Evolutionary conservation across 2,329 filamentous ascomycete species (phyloP), one percentile per base, ranked within the genome.

Genomic region (Aspergillus sp.): DNA sequence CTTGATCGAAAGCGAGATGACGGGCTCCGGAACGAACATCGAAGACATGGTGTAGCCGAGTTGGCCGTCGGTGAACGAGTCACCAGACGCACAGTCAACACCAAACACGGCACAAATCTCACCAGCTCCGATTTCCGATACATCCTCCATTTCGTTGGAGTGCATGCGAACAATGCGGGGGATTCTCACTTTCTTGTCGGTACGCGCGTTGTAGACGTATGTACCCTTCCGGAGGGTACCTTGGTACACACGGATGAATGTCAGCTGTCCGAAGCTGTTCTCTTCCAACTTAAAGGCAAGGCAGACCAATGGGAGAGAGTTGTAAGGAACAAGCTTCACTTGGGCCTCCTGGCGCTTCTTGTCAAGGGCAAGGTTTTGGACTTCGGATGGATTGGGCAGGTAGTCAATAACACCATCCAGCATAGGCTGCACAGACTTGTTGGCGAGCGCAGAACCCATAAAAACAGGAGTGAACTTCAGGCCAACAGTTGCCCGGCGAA

Each of bases 91-190:
- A 74, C 95, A 99, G 68, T 99, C 95, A 54, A 99, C 90, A 70
- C 95, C 95, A 71, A 99, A 99, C 58, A 99, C 95, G 60, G 95
- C 95, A 73, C 95, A 99, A 63, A 99, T 99, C 76, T 99, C 95
- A 76, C 95, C 95, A 53, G 95, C 93, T 52, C 93, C 91, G 62
- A 99, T 89, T 75, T 97, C 93, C 55, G 79, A 82, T 30, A 97
- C 91, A 71, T 99, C 95, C 76, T 99, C 95, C 93, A 99, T 96
- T 72, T 99, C 95, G 73, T 98, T 96, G 45, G 93, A 96, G 81
- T 99, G 95, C 95, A 99, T 99, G 62, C 95, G 91, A 61, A 99
- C 95, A 68, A 99, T 98, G 71, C 93, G 90, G 18, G 95, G 95
- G 57, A 99, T 89, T 77, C 96, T 93, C 72, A 99, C 89, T 81